A percentile compares a stretch with the other conserved stretches of the same genome.
Conservation (phyloP, 257 asterid genomes). For the Voacanga thouarsii region DNA sequence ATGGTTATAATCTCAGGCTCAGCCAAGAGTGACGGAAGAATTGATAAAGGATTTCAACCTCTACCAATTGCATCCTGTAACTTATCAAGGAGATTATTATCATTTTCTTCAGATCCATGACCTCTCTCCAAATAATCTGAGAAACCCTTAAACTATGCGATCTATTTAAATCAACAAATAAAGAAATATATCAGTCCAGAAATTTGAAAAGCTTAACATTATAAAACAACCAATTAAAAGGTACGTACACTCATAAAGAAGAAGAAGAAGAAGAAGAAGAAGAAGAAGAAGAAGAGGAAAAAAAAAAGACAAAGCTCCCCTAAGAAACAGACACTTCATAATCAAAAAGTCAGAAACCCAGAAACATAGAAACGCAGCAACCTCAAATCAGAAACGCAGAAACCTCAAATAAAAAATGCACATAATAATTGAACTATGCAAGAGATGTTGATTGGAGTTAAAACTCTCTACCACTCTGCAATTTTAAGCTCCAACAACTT, state of each 20-base stretch:
- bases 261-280: too few relatives aligned
- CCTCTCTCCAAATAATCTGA: conserved; percentile 92
- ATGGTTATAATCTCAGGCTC: conserved; percentile 74
- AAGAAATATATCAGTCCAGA: conserved; percentile 6
- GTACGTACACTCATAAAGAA: neutral
- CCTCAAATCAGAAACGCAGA: too few relatives aligned
- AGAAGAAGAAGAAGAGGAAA: too few relatives aligned
- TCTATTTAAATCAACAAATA: conserved; percentile 51
- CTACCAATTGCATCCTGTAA: conserved; percentile 93
- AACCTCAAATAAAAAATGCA: too few relatives aligned
- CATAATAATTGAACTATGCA: too few relatives aligned
- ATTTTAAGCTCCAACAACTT: too few relatives aligned
- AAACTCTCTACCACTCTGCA: too few relatives aligned
- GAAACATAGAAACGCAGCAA: too few relatives aligned
- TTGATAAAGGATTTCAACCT: conserved; percentile 78
- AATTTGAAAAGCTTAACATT: neutral
- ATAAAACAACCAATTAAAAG: neutral
- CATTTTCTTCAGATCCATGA: conserved; percentile 70
- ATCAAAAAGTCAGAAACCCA: too few relatives aligned
- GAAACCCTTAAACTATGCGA: conserved; percentile 87
- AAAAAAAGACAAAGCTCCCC: neutral
- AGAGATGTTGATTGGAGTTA: too few relatives aligned
- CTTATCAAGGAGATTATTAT: conserved; percentile 81
- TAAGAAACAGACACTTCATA: too few relatives aligned
- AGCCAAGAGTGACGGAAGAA: conserved; percentile 45